A percentile compares a stretch with the other conserved stretches of the same genome.
These are phyloP conservation scores for Clonostachys byssicola DNA, from an alignment of 2,329 filamentous ascomycete species.

Conservation along the genomic window DNA sequence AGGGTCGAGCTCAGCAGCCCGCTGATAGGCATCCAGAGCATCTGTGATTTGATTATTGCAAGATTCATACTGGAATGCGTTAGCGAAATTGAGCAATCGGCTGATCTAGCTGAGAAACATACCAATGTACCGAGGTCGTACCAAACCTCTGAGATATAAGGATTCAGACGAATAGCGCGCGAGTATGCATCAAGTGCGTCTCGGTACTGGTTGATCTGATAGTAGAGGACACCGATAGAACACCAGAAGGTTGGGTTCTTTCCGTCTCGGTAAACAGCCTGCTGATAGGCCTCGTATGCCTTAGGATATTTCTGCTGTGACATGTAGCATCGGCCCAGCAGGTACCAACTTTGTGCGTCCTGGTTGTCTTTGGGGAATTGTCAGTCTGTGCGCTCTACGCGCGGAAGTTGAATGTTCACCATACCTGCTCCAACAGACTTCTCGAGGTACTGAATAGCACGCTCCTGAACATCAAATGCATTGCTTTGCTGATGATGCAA, in stretches of 20 bases:
- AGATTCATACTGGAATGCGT: slow-evolving; percentile 74
- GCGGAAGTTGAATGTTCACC: slow-evolving; percentile 19
- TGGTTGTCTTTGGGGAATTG: slow-evolving; percentile 63
- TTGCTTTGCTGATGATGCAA: slow-evolving; percentile 94
- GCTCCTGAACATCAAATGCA: slow-evolving; percentile 87
- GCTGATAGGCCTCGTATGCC: slow-evolving; percentile 96
- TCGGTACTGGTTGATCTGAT: slow-evolving; percentile 99
- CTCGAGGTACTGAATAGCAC: slow-evolving; percentile 94
- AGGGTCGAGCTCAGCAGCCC: slow-evolving; percentile 91
- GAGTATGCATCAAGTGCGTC: slow-evolving; percentile 98
- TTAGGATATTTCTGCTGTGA: slow-evolving; percentile 98
- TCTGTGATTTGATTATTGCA: slow-evolving; percentile 99
- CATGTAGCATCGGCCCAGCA: slow-evolving; percentile 98
- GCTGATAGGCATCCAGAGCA: slow-evolving; percentile 90
- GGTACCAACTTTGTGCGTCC: slow-evolving; percentile 98
- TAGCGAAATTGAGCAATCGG: slow-evolving; percentile 12
- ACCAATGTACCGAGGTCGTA: slow-evolving; percentile 95
- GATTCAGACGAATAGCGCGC: slow-evolving; percentile 91
- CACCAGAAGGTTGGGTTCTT: slow-evolving; percentile 99
- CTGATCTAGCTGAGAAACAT: slow-evolving; percentile 31
- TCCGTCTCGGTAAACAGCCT: slow-evolving; percentile 96
- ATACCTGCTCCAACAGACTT: slow-evolving; percentile 91
- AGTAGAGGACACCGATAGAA: slow-evolving; percentile 97
- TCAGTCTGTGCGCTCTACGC: slow-evolving; percentile 12
- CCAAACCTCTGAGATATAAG: slow-evolving; percentile 98